A percentile compares a stretch with the other conserved stretches of the same genome.
These are phyloP conservation scores for Rhizopus arrhizus DNA, from an alignment of 371 early-diverging fungal species.

Conservation along the genomic window DNA sequence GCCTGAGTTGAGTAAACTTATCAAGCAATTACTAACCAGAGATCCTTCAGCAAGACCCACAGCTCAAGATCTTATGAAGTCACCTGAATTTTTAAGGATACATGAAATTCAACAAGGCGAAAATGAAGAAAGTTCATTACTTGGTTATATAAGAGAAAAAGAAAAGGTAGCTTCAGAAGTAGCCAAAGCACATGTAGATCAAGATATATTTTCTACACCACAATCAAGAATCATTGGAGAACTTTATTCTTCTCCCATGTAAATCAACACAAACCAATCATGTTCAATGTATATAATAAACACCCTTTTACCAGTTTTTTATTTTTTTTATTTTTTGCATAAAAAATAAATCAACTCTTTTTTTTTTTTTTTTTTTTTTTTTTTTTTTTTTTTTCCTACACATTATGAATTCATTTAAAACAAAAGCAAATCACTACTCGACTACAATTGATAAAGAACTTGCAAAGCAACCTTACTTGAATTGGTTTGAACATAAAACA, in stretches of 20 bases:
- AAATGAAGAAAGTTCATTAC: not conserved
- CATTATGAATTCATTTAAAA: not conserved
- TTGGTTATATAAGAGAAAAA: constrained; percentile 10
- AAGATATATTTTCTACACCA: constrained; percentile 5
- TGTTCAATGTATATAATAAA: no score
- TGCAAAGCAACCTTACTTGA: constrained; percentile 62
- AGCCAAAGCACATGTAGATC: not conserved
- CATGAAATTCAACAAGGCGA: not conserved
- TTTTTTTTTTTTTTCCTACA: not conserved
- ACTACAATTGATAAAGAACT: constrained; percentile 76
- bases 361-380: constrained; percentile 4
- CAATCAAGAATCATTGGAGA: not conserved
- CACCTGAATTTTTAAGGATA: constrained; percentile 13
- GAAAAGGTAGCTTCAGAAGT: constrained; percentile 2
- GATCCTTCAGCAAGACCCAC: constrained; percentile 60
- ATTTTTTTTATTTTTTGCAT: no score
- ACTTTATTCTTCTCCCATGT: constrained; percentile 2
- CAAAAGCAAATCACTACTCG: constrained; percentile 4
- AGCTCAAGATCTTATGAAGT: constrained; percentile 20
- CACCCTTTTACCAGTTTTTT: no score
- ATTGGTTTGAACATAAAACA: constrained; percentile 70
- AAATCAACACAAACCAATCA: not conserved
- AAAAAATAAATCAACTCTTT: not conserved
- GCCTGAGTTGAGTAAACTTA: constrained; percentile 41
- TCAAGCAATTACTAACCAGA: constrained; percentile 68